These are phyloP conservation scores for Trypanosoma vivax DNA, from an alignment of 208 protist species.

Conservation along the genomic window DNA sequence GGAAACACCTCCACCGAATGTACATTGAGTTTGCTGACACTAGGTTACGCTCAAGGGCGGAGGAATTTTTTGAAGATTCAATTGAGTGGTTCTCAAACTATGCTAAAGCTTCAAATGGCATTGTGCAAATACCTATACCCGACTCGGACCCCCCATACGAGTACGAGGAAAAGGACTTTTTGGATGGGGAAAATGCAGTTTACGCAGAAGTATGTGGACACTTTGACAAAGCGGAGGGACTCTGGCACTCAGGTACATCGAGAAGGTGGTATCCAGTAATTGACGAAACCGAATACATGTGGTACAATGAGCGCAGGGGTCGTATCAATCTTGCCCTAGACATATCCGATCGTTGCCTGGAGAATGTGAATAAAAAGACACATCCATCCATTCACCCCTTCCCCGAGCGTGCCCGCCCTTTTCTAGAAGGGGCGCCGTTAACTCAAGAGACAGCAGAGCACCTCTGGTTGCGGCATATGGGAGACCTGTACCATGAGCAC, in stretches of 20 bases:
- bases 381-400: conserved; percentile 89
- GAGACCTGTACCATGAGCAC: conserved; percentile 84
- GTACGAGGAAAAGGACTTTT: conserved; percentile 85
- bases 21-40: conserved; percentile 72
- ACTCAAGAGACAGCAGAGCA: conserved; percentile 88
- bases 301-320: conserved; percentile 85
- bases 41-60: conserved; percentile 65
- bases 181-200: conserved; percentile 80
- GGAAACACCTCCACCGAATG: conserved; percentile 54
- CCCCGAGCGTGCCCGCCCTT: conserved; percentile 73
- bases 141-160: conserved; percentile 77
- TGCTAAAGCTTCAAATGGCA: conserved; percentile 58
- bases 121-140: conserved; percentile 84
- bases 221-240: conserved; percentile 75
- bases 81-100: conserved; percentile 82
- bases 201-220: conserved; percentile 70
- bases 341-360: conserved; percentile 82
- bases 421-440: conserved; percentile 76
- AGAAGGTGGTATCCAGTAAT: conserved; percentile 84
- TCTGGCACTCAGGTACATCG: conserved; percentile 78
- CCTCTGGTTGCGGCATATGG: conserved; percentile 88
- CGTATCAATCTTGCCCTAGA: conserved; percentile 71
- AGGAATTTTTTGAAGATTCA: conserved; percentile 78
- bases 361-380: conserved; percentile 87
- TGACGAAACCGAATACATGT: conserved; percentile 89